Conservation (phyloP, 2,329 filamentous ascomycete genomes). For the Aspergillus candidus region DNA sequence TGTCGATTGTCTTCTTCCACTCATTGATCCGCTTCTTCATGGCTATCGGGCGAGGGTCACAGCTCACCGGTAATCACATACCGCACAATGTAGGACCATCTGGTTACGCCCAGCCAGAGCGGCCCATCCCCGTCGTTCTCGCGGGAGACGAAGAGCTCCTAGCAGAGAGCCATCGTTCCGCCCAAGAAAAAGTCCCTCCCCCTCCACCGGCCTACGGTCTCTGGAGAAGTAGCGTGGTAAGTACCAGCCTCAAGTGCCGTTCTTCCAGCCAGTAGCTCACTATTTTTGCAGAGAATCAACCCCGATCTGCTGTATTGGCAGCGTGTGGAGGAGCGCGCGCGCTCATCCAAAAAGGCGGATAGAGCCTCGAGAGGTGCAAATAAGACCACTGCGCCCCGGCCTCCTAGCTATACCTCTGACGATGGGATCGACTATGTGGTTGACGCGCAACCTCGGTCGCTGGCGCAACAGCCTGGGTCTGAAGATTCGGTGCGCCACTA, state of each 20-base stretch:
- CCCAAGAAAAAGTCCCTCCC: slow-evolving; percentile 48
- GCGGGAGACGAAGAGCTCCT: slow-evolving; percentile 67
- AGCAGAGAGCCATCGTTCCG: slow-evolving; percentile 36
- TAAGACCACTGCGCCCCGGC: slow-evolving; percentile 45
- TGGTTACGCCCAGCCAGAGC: slow-evolving; percentile 63
- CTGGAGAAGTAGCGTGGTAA: slow-evolving; percentile 75
- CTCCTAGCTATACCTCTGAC: slow-evolving; percentile 71
- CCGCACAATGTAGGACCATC: slow-evolving; percentile 50
- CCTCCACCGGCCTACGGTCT: slow-evolving; percentile 80
- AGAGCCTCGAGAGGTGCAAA: slow-evolving; percentile 4
- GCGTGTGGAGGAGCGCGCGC: slow-evolving; percentile 44
- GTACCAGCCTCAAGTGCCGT: slow-evolving; percentile 29
- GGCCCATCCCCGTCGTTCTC: slow-evolving; percentile 71
- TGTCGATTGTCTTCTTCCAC: slow-evolving; percentile 75
- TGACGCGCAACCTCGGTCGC: slow-evolving; percentile 58
- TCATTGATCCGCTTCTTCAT: slow-evolving; percentile 68
- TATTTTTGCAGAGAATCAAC: slow-evolving; percentile 57
- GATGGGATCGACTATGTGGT: slow-evolving; percentile 68
- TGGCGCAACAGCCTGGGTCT: slow-evolving; percentile 34
- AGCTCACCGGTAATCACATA: slow-evolving; percentile 31
- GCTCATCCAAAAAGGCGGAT: neutral
- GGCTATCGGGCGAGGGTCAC: slow-evolving; percentile 47
- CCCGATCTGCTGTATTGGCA: slow-evolving; percentile 79
- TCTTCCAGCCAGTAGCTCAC: neutral
- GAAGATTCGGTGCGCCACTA: slow-evolving; percentile 5